Evolutionary conservation across 345 rosid species (phyloP), one percentile per base, ranked within the genome.

Genomic region (Adansonia digitata): DNA sequence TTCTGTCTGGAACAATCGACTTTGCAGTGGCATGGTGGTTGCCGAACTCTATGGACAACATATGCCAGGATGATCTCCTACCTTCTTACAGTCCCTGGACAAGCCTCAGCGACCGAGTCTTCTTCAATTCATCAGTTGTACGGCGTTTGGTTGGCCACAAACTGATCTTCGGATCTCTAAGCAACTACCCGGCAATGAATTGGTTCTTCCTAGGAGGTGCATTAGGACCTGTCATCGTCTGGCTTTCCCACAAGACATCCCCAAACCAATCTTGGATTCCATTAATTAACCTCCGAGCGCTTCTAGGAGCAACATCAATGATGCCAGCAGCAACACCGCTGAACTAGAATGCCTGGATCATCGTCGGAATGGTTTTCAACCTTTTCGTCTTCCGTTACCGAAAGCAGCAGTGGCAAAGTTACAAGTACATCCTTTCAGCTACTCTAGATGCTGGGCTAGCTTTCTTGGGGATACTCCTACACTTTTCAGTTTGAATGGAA

Each of bases 81-180:
- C 91, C 95, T 0, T 71, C 84, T 0, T 75, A 86, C 80, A 91
- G 95, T 82, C 95, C 94, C 5, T 94, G 95, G 98, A 91, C 95
- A 76, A 90, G 98, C 81, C 98, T 95, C 0, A 76, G 83, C 42
- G 95, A 91, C 69, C 79, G 92, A 46, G 94, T 94, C 72, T 91
- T 94, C 90, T 91, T 91, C 45, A 94, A 94, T 75, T 95, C 98
- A 43, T 89, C 97, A 7, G 95, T 91, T 63, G 91, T 91, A 69
- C 91, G 97, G 98, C 97, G 95, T 73, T 63, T 91, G 81, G 94
- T 86, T 11, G 97, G 93, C 63, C 97, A 97, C n/a, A 1, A 93
- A 78, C 73, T 76, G 31, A 93, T 90, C 60, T 93, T 91, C 24
- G 97, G 94, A 29, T 71, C 84, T 11, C 84, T 82, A 2, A 96